Evolutionary conservation across 352 stramenopile species (phyloP).

Genomic region (Phytophthora vignae): DNA sequence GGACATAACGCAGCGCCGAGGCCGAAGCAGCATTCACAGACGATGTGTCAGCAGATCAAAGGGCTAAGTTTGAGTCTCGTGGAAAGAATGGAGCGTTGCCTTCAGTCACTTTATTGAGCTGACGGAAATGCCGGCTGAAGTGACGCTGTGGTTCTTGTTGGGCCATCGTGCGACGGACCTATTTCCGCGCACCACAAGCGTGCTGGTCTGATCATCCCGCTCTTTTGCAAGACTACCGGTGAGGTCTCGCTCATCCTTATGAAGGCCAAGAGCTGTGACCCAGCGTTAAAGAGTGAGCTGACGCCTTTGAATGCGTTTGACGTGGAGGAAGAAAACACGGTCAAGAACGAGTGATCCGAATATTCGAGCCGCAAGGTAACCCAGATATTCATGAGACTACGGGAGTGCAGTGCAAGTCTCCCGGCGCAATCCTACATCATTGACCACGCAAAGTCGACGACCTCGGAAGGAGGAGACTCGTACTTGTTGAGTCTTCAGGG

Average conservation of each 20-base stretch:
- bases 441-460: neutral
- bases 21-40: neutral
- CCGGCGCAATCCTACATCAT: neutral
- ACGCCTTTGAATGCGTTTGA: neutral
- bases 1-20: no score
- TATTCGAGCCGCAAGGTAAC: no score
- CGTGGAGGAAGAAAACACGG: no score
- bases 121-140: neutral
- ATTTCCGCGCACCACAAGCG: neutral
- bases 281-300: neutral
- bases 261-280: neutral
- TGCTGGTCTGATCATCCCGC: neutral
- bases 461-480: neutral
- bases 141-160: neutral
- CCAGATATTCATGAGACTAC: no score
- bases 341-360: no score
- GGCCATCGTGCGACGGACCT: no score
- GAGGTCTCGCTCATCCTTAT: neutral
- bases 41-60: neutral
- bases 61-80: neutral
- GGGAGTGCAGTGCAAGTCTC: no score
- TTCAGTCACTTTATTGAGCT: neutral
- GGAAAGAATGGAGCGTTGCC: neutral
- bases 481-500: neutral
- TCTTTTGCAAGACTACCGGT: neutral